These are phyloP conservation scores for Xylaria sp. DNA, from an alignment of 2,329 filamentous ascomycete genomes.

Conservation along the genomic window DNA sequence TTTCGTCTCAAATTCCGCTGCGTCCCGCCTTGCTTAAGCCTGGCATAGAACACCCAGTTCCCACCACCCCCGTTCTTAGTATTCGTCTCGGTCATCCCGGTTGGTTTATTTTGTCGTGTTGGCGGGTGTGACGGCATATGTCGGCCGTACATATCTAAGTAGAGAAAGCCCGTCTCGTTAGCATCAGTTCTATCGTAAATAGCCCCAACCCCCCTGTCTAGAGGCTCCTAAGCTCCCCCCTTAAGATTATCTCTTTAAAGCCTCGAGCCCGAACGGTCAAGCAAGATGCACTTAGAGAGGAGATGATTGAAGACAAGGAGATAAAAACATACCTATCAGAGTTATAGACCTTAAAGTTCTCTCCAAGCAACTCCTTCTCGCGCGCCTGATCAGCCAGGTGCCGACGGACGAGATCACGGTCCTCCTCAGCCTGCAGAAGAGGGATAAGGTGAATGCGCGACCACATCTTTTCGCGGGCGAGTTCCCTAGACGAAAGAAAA, in stretches of 20 bases:
- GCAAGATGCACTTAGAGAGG: background rate
- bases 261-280: background rate
- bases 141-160: constrained; percentile 67
- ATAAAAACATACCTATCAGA: constrained; percentile 72
- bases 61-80: background rate
- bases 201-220: no score
- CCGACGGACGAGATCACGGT: constrained; percentile 90
- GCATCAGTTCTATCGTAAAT: no score
- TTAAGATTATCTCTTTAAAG: no score
- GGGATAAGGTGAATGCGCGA: constrained; percentile 93
- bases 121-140: constrained; percentile 74
- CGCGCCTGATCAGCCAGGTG: constrained; percentile 85
- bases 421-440: constrained; percentile 92
- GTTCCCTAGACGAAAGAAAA: constrained; percentile 65
- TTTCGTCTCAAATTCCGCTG: background rate
- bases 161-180: background rate
- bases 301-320: constrained; percentile 3
- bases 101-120: constrained; percentile 62
- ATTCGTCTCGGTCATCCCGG: background rate
- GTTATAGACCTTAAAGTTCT: constrained; percentile 85
- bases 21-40: background rate
- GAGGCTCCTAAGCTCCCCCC: no score
- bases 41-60: background rate
- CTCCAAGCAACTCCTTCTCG: constrained; percentile 88
- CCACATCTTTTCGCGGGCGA: constrained; percentile 98